These are phyloP conservation scores for Amaranthus hypochondriacus DNA, from an alignment of 148 eudicot genomes.

Conservation along the genomic window DNA sequence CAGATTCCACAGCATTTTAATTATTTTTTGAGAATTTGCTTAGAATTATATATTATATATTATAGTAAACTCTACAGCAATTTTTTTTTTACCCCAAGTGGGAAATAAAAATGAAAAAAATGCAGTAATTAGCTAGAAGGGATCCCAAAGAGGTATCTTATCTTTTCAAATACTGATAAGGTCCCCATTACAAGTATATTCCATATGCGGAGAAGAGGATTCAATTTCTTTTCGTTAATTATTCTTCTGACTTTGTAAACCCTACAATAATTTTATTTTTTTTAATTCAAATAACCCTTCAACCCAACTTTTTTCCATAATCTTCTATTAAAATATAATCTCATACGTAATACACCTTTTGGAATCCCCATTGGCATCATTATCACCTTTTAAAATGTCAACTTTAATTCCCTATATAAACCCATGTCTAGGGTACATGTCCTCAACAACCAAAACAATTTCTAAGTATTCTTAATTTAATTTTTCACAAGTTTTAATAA, in stretches of 20 bases:
- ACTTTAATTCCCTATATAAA: slow-evolving; percentile 18
- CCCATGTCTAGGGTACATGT: background rate
- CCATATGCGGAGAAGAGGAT: slow-evolving; percentile 16
- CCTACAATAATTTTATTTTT: background rate
- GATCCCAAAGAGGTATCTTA: slow-evolving; percentile 14
- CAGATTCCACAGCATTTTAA: too few species aligned
- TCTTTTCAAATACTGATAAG: slow-evolving; percentile 23
- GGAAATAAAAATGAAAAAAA: too few species aligned
- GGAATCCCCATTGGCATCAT: slow-evolving; percentile 2
- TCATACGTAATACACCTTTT: slow-evolving; percentile 10
- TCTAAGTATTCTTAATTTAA: background rate
- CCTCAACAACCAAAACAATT: background rate
- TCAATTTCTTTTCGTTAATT: background rate
- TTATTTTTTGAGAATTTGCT: too few species aligned
- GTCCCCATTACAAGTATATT: background rate
- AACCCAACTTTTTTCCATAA: background rate
- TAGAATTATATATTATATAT: too few species aligned
- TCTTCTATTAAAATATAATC: background rate
- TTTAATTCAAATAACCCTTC: background rate
- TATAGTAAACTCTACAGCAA: too few species aligned
- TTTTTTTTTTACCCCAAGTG: background rate
- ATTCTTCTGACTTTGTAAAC: slow-evolving; percentile 13
- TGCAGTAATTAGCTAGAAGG: background rate
- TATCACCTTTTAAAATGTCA: slow-evolving; percentile 20
- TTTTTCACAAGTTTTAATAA: background rate